These are phyloP conservation scores for Megacollybia marginata DNA, from an alignment of 768 basidiomycete species.

Conservation along the genomic window DNA sequence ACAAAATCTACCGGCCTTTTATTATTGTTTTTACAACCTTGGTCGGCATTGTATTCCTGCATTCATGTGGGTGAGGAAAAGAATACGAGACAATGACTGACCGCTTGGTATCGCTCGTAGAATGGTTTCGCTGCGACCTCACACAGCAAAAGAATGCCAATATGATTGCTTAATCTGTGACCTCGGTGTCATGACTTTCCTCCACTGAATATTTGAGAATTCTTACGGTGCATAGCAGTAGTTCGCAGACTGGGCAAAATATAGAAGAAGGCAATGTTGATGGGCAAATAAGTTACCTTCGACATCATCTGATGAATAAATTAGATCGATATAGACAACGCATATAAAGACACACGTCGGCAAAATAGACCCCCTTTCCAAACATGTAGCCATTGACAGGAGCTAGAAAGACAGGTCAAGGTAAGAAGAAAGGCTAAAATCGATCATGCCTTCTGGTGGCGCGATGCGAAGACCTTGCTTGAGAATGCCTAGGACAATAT, in stretches of 20 bases:
- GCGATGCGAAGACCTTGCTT: constrained; percentile 59
- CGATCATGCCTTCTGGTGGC: constrained; percentile 45
- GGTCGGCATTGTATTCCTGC: constrained; percentile 44
- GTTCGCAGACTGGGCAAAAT: constrained; percentile 36
- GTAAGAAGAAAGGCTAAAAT: constrained; percentile 4
- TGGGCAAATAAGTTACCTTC: constrained; percentile 27
- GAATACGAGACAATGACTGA: constrained; percentile 8
- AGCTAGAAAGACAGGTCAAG: constrained; percentile 20
- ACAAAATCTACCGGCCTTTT: constrained; percentile 21
- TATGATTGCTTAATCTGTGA: constrained; percentile 39
- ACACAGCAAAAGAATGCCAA: constrained; percentile 52
- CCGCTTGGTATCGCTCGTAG: constrained; percentile 36
- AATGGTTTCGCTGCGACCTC: constrained; percentile 54
- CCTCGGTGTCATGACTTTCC: not conserved
- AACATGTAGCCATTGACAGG: constrained; percentile 58
- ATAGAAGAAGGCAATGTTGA: not conserved
- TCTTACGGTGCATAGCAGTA: constrained; percentile 47
- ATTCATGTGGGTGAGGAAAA: not conserved
- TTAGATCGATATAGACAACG: not conserved
- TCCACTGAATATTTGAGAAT: not conserved
- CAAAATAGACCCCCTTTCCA: constrained; percentile 61
- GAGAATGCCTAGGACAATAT: constrained; percentile 35
- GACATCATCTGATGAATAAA: constrained; percentile 46
- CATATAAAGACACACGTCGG: constrained; percentile 35
- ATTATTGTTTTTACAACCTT: constrained; percentile 32